These are phyloP conservation scores for Aspergillus sp. DNA, from an alignment of 2,329 filamentous ascomycete species.

Conservation along the genomic window DNA sequence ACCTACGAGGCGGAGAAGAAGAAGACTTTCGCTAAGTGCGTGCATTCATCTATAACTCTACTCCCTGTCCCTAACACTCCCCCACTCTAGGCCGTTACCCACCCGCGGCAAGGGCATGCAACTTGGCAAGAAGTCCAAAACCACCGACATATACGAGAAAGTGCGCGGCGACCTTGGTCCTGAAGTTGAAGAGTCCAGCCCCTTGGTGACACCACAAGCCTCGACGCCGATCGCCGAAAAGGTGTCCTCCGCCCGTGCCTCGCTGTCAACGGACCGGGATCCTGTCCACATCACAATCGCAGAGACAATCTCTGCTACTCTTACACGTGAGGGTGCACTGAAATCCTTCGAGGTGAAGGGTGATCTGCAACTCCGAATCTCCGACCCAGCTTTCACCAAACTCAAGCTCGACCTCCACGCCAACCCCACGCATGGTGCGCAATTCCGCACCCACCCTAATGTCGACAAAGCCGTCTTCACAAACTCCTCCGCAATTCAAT, in stretches of 20 bases:
- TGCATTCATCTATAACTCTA: slow-evolving; percentile 6
- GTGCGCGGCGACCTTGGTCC: slow-evolving; percentile 89
- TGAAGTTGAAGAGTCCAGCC: slow-evolving; percentile 72
- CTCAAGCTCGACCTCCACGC: slow-evolving; percentile 81
- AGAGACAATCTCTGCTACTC: slow-evolving; percentile 85
- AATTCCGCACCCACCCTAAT: slow-evolving; percentile 95
- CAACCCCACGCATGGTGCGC: slow-evolving; percentile 76
- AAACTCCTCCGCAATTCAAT: slow-evolving; percentile 78
- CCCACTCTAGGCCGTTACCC: slow-evolving; percentile 55
- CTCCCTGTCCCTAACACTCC: slow-evolving; percentile 27
- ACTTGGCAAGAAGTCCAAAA: slow-evolving; percentile 97
- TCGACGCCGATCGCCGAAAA: slow-evolving; percentile 55
- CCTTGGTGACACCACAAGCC: slow-evolving; percentile 65
- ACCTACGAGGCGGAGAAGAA: slow-evolving; percentile 97
- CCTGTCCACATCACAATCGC: slow-evolving; percentile 85
- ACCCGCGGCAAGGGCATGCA: slow-evolving; percentile 98
- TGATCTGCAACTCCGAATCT: slow-evolving; percentile 86
- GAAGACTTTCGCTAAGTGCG: slow-evolving; percentile 79
- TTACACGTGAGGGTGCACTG: slow-evolving; percentile 83
- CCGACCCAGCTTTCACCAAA: slow-evolving; percentile 85
- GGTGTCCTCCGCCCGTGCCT: slow-evolving; percentile 57
- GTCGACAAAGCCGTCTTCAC: slow-evolving; percentile 89
- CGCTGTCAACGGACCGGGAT: slow-evolving; percentile 74
- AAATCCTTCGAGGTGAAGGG: slow-evolving; percentile 88
- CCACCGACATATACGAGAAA: slow-evolving; percentile 94